Evolutionary conservation across 1,284 basidiomycete species (phyloP).

Genomic region (Cryptococcus neoformans): DNA sequence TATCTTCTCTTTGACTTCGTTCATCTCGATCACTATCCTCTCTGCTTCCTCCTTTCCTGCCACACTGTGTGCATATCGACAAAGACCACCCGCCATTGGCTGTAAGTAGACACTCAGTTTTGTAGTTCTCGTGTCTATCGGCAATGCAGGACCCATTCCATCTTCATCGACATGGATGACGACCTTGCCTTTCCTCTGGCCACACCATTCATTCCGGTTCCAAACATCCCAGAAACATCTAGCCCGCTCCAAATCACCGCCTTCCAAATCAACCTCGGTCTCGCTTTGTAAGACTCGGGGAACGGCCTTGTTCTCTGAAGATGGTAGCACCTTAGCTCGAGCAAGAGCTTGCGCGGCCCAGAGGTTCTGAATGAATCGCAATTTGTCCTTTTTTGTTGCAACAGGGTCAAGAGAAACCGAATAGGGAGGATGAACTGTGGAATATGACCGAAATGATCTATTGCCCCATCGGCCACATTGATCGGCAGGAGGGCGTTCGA

Average conservation of each 20-base stretch:
- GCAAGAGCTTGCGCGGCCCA: conserved; percentile 80
- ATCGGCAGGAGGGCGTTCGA: conserved; percentile 75
- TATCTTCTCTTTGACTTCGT: conserved; percentile 66
- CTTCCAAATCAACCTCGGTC: conserved; percentile 69
- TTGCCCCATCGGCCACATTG: conserved; percentile 78
- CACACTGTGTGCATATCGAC: conserved; percentile 51
- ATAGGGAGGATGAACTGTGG: conserved; percentile 68
- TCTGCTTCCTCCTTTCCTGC: conserved; percentile 67
- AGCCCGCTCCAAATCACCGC: conserved; percentile 58
- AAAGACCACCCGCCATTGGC: conserved; percentile 75
- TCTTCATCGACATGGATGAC: conserved; percentile 75
- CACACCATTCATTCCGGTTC: conserved; percentile 69
- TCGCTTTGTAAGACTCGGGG: conserved; percentile 54
- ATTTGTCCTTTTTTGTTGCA: conserved; percentile 64
- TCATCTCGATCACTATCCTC: conserved; percentile 64
- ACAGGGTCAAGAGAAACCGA: conserved; percentile 62
- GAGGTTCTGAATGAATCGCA: conserved; percentile 77
- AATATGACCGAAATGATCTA: conserved; percentile 71
- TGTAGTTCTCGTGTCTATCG: conserved; percentile 63
- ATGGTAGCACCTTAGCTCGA: conserved; percentile 57
- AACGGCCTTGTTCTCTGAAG: conserved; percentile 49
- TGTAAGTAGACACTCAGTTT: conserved; percentile 64
- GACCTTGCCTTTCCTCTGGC: conserved; percentile 78
- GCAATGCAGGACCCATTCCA: conserved; percentile 59
- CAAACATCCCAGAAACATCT: conserved; percentile 82